Evolutionary conservation across 495 filamentous ascomycete genomes (phyloP).

Genomic region (Hyaloscypha variabilis): DNA sequence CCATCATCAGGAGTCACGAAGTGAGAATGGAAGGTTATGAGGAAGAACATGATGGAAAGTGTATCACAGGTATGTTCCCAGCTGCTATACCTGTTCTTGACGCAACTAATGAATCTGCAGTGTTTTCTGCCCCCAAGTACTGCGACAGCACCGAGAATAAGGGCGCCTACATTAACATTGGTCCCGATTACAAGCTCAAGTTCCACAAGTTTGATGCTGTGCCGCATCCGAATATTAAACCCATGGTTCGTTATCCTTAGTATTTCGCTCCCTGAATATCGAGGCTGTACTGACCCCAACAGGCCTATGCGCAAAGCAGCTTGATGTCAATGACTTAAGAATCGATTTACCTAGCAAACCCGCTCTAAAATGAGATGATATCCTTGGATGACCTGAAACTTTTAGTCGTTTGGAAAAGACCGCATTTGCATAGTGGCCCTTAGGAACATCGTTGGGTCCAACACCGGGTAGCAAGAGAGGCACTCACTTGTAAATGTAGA

Average conservation of each 20-base stretch:
- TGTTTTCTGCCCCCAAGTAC: slow-evolving; percentile 97
- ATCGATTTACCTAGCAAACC: not conserved
- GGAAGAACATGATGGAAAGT: slow-evolving; percentile 93
- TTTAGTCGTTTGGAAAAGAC: too few species aligned
- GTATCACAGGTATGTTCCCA: slow-evolving; percentile 75
- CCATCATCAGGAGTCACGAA: slow-evolving; percentile 95
- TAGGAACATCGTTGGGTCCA: not conserved
- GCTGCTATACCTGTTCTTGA: not conserved
- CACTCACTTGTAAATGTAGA: slow-evolving; percentile 13
- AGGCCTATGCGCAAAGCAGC: slow-evolving; percentile 83
- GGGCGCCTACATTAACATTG: slow-evolving; percentile 98
- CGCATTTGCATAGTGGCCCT: slow-evolving; percentile 17
- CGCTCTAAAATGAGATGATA: not conserved
- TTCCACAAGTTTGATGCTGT: slow-evolving; percentile 95
- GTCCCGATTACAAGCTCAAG: slow-evolving; percentile 84
- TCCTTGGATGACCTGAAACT: too few species aligned
- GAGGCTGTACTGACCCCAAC: slow-evolving; percentile 33
- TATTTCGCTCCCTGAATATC: not conserved
- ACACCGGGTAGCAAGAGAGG: slow-evolving; percentile 8
- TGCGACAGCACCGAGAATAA: slow-evolving; percentile 98
- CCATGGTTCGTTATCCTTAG: slow-evolving; percentile 52
- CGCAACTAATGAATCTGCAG: slow-evolving; percentile 42
- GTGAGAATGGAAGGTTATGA: slow-evolving; percentile 98
- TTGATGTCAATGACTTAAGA: slow-evolving; percentile 54
- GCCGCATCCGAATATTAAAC: slow-evolving; percentile 90